Base-by-base conservation (phyloP, 2,329 filamentous ascomycete genomes). In the Ceratocystis huliohia region DNA sequence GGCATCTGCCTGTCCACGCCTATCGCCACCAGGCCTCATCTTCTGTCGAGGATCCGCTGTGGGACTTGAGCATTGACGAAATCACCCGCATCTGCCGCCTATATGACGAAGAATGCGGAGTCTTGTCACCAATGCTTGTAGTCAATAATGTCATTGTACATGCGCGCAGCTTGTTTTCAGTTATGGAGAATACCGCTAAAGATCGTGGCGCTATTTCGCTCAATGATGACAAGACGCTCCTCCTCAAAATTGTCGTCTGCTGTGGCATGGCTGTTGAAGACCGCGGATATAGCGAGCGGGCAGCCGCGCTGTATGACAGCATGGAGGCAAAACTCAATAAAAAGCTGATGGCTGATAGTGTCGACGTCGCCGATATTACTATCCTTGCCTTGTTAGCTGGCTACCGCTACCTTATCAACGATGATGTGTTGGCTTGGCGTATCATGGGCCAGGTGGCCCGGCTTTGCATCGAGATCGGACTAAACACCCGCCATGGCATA, bases 71-170 rank as follows among this genome's bases (percentile, higher is more conserved):
- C 65, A 86, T 87, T 71, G 85, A 91, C 45, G 91, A 96, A 72
- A 89, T 94, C 71, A 75, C 93, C 22, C 84, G 90, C 1, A 77
- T 96, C 15, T 90, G 89, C 70, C 81, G 84, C 15, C 79, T 95
- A 0, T 93, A 94, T 72, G 89, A 96, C 70, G 91, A 96, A 71
- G 92, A 96, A 73, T 87, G 95, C 71, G 90, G 90, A 56, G 83
- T 93, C 71, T 95, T 96, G 90, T 96, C 96, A 74, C 93, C 93
- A 0, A 83, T 96, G 3, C 75, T 96, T 61, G 83, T 89, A 70
- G 88, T 96, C 45, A 83, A 88, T 53, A 81, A 81, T 53, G 78
- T 95, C 48, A 85, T 89, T 46, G 78, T 79, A 5, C 88, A 96
- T 73, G 86, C 87, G 5, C 85, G 83, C 69, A 80, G 81, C 68